Evolutionary conservation across 805 yeast genomes (phyloP).

Genomic region (Candida succiphila): DNA sequence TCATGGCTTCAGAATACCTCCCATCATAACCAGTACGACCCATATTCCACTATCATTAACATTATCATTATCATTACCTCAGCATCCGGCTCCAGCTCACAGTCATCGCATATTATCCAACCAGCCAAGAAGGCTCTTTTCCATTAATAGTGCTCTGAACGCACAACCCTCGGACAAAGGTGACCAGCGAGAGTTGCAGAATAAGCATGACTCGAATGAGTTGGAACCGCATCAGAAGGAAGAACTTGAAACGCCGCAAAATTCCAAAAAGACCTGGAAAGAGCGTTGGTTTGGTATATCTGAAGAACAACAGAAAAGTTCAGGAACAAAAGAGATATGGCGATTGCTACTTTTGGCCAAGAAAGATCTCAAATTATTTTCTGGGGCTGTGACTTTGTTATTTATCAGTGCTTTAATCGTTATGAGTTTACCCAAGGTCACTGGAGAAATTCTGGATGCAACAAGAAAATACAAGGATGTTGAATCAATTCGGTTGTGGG

Average conservation of each 20-base stretch:
- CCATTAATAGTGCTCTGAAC: neutral
- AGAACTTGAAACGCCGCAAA: neutral
- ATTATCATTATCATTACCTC: too few species aligned
- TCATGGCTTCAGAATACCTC: too few species aligned
- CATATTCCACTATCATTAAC: too few species aligned
- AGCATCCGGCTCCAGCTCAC: too few species aligned
- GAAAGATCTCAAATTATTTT: slow-evolving; percentile 33
- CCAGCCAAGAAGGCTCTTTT: neutral
- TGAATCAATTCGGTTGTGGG: slow-evolving; percentile 31
- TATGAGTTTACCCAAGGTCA: slow-evolving; percentile 44
- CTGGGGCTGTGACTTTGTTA: slow-evolving; percentile 32
- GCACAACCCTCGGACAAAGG: neutral
- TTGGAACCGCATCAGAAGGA: neutral
- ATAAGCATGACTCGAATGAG: neutral
- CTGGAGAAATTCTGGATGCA: slow-evolving; percentile 45
- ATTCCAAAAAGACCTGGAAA: slow-evolving; percentile 10
- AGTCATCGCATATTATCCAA: neutral
- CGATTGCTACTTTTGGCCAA: slow-evolving; percentile 32
- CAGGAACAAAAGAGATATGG: slow-evolving; percentile 26
- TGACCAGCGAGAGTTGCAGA: neutral
- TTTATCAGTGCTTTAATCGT: slow-evolving; percentile 38
- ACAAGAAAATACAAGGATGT: slow-evolving; percentile 23
- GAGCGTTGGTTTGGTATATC: slow-evolving; percentile 21
- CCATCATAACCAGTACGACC: too few species aligned
- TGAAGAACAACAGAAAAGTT: slow-evolving; percentile 20